Percentiles rank a stretch among this genome's conserved stretches.
phyloP scores from a whole-genome alignment of 768 basidiomycete genomes.

The Tephrocybe rancida region DNA sequence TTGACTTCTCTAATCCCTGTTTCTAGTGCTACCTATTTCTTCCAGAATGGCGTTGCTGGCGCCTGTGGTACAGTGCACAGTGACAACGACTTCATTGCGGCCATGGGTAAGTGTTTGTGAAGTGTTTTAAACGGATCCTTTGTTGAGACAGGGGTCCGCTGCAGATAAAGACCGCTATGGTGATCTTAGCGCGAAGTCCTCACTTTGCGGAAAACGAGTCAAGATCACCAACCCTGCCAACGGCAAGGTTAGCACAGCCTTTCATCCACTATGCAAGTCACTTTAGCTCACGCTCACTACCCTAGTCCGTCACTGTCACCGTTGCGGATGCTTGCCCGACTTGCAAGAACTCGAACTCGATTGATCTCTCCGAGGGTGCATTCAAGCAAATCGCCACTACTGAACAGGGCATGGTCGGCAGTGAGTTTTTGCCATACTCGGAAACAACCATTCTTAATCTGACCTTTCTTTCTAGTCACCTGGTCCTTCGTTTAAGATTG shows the following conservation, averaged over 20 bases:
- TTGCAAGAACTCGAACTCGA: slow-evolving; percentile 63
- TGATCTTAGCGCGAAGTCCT: slow-evolving; percentile 43
- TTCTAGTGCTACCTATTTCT: slow-evolving; percentile 64
- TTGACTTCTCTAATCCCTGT: background rate
- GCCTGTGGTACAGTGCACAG: slow-evolving; percentile 69
- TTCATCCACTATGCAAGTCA: background rate
- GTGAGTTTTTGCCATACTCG: slow-evolving; percentile 38
- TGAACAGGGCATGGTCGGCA: slow-evolving; percentile 55
- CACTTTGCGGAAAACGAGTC: slow-evolving; percentile 68
- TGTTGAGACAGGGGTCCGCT: background rate
- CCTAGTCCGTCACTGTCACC: slow-evolving; percentile 53
- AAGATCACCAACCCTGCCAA: slow-evolving; percentile 62
- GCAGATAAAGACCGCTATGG: slow-evolving; percentile 58
- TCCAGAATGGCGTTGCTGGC: slow-evolving; percentile 73
- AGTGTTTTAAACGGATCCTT: background rate
- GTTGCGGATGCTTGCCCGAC: slow-evolving; percentile 86
- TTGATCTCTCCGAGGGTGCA: slow-evolving; percentile 73
- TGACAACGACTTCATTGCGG: slow-evolving; percentile 63
- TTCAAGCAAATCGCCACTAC: slow-evolving; percentile 60
- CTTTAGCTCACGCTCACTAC: slow-evolving; percentile 1
- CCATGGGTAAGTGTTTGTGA: slow-evolving; percentile 52
- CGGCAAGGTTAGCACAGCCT: slow-evolving; percentile 40
- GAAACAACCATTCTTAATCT: background rate
- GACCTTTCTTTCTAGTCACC: slow-evolving; percentile 29
- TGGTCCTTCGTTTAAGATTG: slow-evolving; percentile 37